These are phyloP conservation scores for Aspergillus egyptiacus DNA, from an alignment of 495 filamentous ascomycete species.

Conservation along the genomic window DNA sequence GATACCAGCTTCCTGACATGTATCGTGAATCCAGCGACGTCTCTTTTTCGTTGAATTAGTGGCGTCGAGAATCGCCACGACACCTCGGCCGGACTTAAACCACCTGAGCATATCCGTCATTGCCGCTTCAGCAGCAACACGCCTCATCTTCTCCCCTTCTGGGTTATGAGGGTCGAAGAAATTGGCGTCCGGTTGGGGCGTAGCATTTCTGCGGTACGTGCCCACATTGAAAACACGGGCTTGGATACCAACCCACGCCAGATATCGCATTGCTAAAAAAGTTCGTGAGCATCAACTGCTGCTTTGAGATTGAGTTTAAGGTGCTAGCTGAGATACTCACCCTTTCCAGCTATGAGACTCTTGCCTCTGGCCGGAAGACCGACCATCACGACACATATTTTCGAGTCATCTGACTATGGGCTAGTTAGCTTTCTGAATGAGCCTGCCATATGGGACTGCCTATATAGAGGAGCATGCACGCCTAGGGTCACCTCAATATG, in stretches of 20 bases:
- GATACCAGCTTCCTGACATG: constrained; percentile 63
- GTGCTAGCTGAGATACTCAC: constrained; percentile 47
- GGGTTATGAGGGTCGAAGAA: constrained; percentile 88
- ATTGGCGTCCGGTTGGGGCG: constrained; percentile 77
- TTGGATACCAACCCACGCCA: constrained; percentile 89
- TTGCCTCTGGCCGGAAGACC: constrained; percentile 93
- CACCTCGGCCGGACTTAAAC: constrained; percentile 66
- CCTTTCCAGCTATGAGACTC: constrained; percentile 94
- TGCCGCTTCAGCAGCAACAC: constrained; percentile 82
- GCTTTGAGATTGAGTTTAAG: no score
- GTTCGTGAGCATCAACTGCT: no score
- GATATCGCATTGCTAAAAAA: constrained; percentile 82
- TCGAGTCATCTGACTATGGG: constrained; percentile 83
- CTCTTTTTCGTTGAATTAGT: constrained; percentile 88
- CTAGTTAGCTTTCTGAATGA: constrained; percentile 6
- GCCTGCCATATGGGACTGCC: no score
- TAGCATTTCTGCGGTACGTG: constrained; percentile 80
- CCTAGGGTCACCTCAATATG: not conserved
- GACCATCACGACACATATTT: constrained; percentile 98
- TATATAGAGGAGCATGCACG: not conserved
- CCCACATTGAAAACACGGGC: constrained; percentile 96
- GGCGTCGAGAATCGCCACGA: constrained; percentile 89
- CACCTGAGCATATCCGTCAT: constrained; percentile 87
- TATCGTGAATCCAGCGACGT: constrained; percentile 85
- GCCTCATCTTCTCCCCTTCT: constrained; percentile 84